Evolutionary conservation across 495 filamentous ascomycete species (phyloP), one percentile per base, ranked within the genome.

Genomic region (Hypoxylon fragiforme): DNA sequence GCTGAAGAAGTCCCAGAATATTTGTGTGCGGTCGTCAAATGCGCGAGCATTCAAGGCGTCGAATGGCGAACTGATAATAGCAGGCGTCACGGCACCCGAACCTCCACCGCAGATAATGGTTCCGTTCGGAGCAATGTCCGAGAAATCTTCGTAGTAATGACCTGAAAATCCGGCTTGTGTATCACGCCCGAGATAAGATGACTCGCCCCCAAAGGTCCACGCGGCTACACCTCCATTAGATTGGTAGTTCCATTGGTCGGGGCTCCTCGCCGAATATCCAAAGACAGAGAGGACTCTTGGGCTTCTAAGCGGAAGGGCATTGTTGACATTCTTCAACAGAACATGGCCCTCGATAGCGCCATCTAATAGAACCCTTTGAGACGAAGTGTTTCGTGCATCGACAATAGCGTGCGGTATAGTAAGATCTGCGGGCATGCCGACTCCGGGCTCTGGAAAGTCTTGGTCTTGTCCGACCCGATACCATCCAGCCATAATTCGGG

Each of bases 321-420:
- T 70, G 16, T 68, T 68, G 49, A 71, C 65, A 44, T 82, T 82
- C 69, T 82, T 82, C 12, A 81, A 65, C 2, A 82, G 64, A 2
- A 81, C 79, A 47, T 76, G 73, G 9, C 76, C 69, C 41, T 73
- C 70, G 6, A 67, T 44, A 6, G 69, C 73, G n/a, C 63, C 63
- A 9, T 70, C 36, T 1, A 69, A 21, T 7, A 75, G 35, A 30
- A 69, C 42, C 8, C 62, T 36, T 32, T 66, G 58, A 15, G 68
- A 65, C 24, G 62, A 51, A 26, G 60, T 58, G 13, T 71, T 70
- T 20, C 71, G 62, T 2, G 62, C 68, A 32, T 72, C 65, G 37
- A 79, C 57, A 5, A 61, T 35, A 63, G 61, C 8, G 73, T 85
- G 63, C 72, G 81, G 52, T 61, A 63, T n/a, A 71, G 78, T 68